Percentiles rank a stretch among this genome's conserved stretches.
Evolutionary conservation across 257 asterid genomes (phyloP).

Genomic region (Verbascum thapsus): DNA sequence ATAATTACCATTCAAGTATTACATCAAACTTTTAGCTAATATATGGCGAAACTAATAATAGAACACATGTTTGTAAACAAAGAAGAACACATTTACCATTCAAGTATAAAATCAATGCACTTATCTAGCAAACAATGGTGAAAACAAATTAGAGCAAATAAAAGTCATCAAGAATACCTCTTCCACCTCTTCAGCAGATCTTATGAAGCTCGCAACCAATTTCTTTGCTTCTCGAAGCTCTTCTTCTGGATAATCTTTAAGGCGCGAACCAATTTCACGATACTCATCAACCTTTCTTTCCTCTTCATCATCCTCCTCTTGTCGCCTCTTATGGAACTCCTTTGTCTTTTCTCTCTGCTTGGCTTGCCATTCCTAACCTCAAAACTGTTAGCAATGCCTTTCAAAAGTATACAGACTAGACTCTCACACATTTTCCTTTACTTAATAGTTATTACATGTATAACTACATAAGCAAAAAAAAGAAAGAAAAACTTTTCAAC

Average conservation of each 20-base stretch:
- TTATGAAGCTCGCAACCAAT: conserved; percentile 81
- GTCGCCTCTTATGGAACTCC: conserved; percentile 62
- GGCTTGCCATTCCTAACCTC: conserved; percentile 95
- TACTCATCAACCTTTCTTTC: conserved; percentile 80
- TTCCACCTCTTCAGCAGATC: conserved; percentile 93
- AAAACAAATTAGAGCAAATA: background rate
- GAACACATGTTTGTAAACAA: background rate
- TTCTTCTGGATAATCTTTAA: conserved; percentile 72
- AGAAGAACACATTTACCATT: too few species aligned
- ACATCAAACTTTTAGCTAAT: conserved; percentile 16
- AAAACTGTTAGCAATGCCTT: conserved; percentile 34
- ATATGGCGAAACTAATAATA: conserved; percentile 2
- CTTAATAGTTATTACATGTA: background rate
- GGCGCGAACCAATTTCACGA: conserved; percentile 65
- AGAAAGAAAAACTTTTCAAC: background rate
- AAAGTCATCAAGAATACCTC: conserved; percentile 53
- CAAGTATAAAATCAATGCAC: too few species aligned
- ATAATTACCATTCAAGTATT: conserved; percentile 3
- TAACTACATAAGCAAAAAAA: background rate
- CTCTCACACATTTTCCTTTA: background rate
- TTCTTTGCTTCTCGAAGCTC: conserved; percentile 79
- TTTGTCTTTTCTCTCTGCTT: conserved; percentile 86
- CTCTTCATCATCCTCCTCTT: conserved; percentile 83
- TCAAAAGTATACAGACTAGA: conserved; percentile 9
- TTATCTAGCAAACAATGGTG: too few species aligned